Base-by-base conservation (phyloP, 108 stramenopile genomes). In the Parmales sp. region DNA sequence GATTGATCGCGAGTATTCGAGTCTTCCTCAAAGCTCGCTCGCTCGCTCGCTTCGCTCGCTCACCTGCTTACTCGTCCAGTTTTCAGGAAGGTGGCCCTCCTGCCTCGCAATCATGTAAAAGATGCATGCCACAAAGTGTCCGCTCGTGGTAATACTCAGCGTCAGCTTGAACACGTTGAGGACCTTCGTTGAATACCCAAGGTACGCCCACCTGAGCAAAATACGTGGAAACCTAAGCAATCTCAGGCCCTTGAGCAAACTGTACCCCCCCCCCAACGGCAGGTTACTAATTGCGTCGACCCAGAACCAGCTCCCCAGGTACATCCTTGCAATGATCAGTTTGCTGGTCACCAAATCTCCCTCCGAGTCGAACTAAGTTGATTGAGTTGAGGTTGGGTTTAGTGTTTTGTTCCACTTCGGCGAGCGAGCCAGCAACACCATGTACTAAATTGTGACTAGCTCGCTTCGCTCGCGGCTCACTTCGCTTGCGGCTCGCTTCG, bases 41-140 rank as follows among this genome's bases (percentile, higher is more conserved):
- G n/a, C n/a, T n/a, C n/a, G n/a, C n/a, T n/a, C n/a, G n/a, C n/a
- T n/a, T n/a, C n/a, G n/a, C n/a, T n/a, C n/a, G n/a, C n/a, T n/a
- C n/a, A n/a, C n/a, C 31, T 60, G 31, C 54, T 60, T 60, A 5
- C 54, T 60, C 25, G 54, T 60, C 54, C 54, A 60, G 54, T 34
- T 60, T 13, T 60, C 54, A 13, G 29, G 31, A 11, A 3, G 2
- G 31, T 60, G 54, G 0, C 31, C 31, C 54, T 60, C 54, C n/a
- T 34, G 20, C 13, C 16, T 34, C 4, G 54, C 54, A 9, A 60
- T 34, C 2, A 16, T 34, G 54, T 34, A 60, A 34, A 60, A 60
- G 54, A 3, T 7, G 54, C 54, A 60, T 5, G 54, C 54, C 31
- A 60, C 29, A 34, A 60, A 60, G 26, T 60, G 54, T 3, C 54